These are phyloP conservation scores for Saccharomycopsis oosterbeekiorum DNA, from an alignment of 805 yeast species.

Conservation along the genomic window DNA sequence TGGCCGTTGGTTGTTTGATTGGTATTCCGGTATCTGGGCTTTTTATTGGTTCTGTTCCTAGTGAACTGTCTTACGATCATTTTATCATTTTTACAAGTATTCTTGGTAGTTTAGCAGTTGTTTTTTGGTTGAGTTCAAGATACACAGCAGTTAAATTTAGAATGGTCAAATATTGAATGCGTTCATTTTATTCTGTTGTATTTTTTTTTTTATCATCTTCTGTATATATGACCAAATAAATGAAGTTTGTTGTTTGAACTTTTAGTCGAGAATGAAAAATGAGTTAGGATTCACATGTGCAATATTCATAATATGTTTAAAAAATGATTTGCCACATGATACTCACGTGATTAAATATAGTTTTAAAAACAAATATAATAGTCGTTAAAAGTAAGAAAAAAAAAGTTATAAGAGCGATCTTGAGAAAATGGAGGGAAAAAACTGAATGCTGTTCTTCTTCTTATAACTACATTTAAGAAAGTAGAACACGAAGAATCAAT, in stretches of 20 bases:
- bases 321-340: background rate
- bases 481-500: background rate
- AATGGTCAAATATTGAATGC: background rate
- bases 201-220: too few species aligned
- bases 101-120: constrained; percentile 30
- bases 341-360: background rate
- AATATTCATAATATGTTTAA: too few species aligned
- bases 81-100: constrained; percentile 30
- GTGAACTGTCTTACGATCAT: constrained; percentile 27
- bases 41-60: constrained; percentile 29
- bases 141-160: constrained; percentile 28
- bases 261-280: too few species aligned
- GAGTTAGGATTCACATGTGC: too few species aligned
- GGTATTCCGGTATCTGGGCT: constrained; percentile 43
- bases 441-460: background rate
- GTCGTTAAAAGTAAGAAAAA: background rate
- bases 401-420: background rate
- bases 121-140: constrained; percentile 36
- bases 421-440: background rate
- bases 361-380: too few species aligned
- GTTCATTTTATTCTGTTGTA: background rate
- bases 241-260: too few species aligned
- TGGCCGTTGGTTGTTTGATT: constrained; percentile 40
- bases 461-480: background rate
- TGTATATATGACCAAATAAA: background rate